Conservation (phyloP, 2,329 filamentous ascomycete species). For the Ophiocordyceps australis region DNA sequence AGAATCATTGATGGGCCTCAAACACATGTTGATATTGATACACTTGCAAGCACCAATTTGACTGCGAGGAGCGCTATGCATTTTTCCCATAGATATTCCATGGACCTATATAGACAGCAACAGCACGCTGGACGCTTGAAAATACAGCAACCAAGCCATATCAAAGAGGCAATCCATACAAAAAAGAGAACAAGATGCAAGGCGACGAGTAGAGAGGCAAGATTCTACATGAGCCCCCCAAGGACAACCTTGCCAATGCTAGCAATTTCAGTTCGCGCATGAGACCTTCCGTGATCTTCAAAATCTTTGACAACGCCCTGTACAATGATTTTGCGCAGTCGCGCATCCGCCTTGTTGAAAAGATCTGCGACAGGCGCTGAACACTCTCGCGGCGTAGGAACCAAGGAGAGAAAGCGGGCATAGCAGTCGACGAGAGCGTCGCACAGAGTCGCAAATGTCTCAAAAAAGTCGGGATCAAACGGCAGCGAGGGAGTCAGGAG, state of each 20-base stretch:
- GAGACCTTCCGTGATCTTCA: slow-evolving; percentile 64
- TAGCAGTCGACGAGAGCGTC: slow-evolving; percentile 93
- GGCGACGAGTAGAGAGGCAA: not conserved
- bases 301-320: slow-evolving; percentile 81
- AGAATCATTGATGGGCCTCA: too few relatives aligned
- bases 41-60: too few relatives aligned
- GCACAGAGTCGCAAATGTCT: slow-evolving; percentile 89
- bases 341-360: slow-evolving; percentile 77
- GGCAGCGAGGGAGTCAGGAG: slow-evolving; percentile 82
- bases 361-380: slow-evolving; percentile 56
- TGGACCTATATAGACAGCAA: too few relatives aligned
- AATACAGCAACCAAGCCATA: slow-evolving; percentile 12
- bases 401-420: slow-evolving; percentile 53
- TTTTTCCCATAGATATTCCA: too few relatives aligned
- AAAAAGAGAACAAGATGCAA: not conserved
- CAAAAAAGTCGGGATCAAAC: slow-evolving; percentile 93
- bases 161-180: not conserved
- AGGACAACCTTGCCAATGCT: slow-evolving; percentile 80
- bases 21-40: too few relatives aligned
- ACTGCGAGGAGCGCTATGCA: too few relatives aligned
- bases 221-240: slow-evolving; percentile 59
- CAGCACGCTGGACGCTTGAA: too few relatives aligned
- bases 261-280: slow-evolving; percentile 64
- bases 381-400: slow-evolving; percentile 60
- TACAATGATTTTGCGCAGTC: slow-evolving; percentile 75